Evolutionary conservation across 108 stramenopile genomes (phyloP), one percentile per base, ranked within the genome.

Genomic region (Seminavis robusta): DNA sequence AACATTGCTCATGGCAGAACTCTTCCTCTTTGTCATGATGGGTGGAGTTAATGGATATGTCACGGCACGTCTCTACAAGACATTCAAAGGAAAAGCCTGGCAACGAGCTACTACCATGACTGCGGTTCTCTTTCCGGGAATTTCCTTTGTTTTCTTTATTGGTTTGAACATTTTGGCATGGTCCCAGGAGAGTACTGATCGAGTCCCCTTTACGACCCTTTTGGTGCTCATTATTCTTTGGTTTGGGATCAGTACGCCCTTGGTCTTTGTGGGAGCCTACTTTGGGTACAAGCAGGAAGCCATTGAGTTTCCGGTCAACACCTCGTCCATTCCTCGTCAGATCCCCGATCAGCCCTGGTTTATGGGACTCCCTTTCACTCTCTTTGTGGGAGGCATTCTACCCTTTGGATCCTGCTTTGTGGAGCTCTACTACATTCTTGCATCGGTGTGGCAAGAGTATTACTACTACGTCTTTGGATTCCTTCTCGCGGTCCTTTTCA

Each of bases 381-480:
- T 87, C 8, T 25, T 80, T n/a, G 64, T 95, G 19, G 84, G 89
- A 16, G 95, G 94, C 21, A 81, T 95, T 33, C 68, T 95, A 9
- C 95, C 94, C 31, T 95, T 94, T 49, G 94, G 91, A 2, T 74
- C 90, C 4, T 73, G 83, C 58, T 85, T 86, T 61, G 81, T 95
- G 5, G 94, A 96, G 82, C 82, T 96, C 9, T 87, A 84, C 74
- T 93, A 94, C 74, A 94, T 97, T 44, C 64, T 96, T 61, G 67
- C 69, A 10, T 69, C 88, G 30, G 52, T 95, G 36, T 94, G 81
- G 86, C 68, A 81, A 56, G 84, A 88, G 56, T 77, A 89, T 56
- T 90, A 88, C 69, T 96, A 93, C 77, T 94, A 90, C 63, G 86
- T 94, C 50, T 95, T 96, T 58, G 89, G 88, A 13, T 95, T 96